A percentile compares a stretch with the other conserved stretches of the same genome.
phyloP scores from a whole-genome alignment of 495 filamentous ascomycete genomes.

The Penicillium canescens region DNA sequence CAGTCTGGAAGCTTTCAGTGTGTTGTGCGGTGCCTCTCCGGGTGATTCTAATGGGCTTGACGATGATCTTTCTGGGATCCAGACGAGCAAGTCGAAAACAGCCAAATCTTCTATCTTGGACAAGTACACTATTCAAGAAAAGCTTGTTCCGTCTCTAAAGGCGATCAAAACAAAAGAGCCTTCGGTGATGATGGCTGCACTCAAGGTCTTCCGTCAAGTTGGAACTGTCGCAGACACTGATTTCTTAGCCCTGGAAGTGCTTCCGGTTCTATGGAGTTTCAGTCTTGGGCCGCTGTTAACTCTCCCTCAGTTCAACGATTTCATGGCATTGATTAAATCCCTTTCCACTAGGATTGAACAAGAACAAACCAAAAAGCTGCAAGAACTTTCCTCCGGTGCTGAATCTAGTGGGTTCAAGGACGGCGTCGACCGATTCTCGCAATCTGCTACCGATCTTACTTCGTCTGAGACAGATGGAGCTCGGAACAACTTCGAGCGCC shows the following conservation, averaged over 20 bases:
- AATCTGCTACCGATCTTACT: conserved; percentile 17
- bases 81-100: conserved; percentile 50
- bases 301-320: conserved; percentile 80
- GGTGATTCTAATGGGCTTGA: conserved; percentile 39
- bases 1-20: conserved; percentile 83
- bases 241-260: conserved; percentile 88
- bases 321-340: conserved; percentile 82
- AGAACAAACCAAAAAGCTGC: conserved; percentile 83
- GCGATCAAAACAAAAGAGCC: conserved; percentile 97
- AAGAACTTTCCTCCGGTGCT: conserved; percentile 67
- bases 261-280: conserved; percentile 91
- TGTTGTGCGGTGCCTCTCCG: conserved; percentile 75
- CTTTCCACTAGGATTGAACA: conserved; percentile 79
- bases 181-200: conserved; percentile 92
- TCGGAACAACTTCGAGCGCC: conserved; percentile 76
- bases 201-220: conserved; percentile 80
- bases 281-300: conserved; percentile 86
- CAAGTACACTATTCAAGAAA: conserved; percentile 97
- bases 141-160: conserved; percentile 85
- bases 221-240: conserved; percentile 82
- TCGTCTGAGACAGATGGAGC: conserved; percentile 39
- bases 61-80: conserved; percentile 73
- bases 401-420: conserved; percentile 41
- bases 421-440: conserved; percentile 28
- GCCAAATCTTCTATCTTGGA: conserved; percentile 76